phyloP scores from a whole-genome alignment of 305 asterid genomes.

The Nicotiana rustica region DNA sequence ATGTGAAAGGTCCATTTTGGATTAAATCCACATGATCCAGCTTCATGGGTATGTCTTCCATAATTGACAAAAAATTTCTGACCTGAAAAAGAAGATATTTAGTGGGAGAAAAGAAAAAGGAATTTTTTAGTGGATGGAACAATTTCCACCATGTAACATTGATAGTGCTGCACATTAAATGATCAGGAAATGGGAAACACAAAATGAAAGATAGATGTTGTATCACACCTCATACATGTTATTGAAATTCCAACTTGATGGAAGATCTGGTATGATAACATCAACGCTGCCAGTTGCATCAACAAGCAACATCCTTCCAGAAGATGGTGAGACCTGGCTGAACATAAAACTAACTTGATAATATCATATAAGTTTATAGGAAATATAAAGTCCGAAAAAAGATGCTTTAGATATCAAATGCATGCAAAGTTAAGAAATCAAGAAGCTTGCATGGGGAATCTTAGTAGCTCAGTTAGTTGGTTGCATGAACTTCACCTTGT shows the following conservation, averaged over 20 bases:
- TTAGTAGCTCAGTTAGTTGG: too few species aligned
- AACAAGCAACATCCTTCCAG: slow-evolving; percentile 88
- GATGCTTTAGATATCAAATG: slow-evolving; percentile 12
- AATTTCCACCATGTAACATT: slow-evolving; percentile 24
- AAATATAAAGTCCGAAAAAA: background rate
- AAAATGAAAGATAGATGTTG: slow-evolving; percentile 33
- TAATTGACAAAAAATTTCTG: slow-evolving; percentile 56
- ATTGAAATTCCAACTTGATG: slow-evolving; percentile 60
- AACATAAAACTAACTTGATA: slow-evolving; percentile 38
- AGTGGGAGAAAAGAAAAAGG: slow-evolving; percentile 31
- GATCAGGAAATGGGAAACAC: slow-evolving; percentile 1
- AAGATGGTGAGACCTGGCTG: slow-evolving; percentile 69
- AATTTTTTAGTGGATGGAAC: slow-evolving; percentile 26
- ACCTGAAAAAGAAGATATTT: slow-evolving; percentile 52
- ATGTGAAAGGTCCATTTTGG: slow-evolving; percentile 61
- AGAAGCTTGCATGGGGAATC: background rate
- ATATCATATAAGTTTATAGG: slow-evolving; percentile 3
- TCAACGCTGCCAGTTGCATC: slow-evolving; percentile 91
- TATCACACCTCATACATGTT: slow-evolving; percentile 72
- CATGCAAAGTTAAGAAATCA: background rate
- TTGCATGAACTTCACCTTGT: too few species aligned
- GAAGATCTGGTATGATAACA: slow-evolving; percentile 59
- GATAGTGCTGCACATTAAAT: slow-evolving; percentile 25
- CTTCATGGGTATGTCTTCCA: slow-evolving; percentile 68
- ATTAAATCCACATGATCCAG: slow-evolving; percentile 50